Conservation (phyloP, 345 rosid species). For the Reutealis trisperma region DNA sequence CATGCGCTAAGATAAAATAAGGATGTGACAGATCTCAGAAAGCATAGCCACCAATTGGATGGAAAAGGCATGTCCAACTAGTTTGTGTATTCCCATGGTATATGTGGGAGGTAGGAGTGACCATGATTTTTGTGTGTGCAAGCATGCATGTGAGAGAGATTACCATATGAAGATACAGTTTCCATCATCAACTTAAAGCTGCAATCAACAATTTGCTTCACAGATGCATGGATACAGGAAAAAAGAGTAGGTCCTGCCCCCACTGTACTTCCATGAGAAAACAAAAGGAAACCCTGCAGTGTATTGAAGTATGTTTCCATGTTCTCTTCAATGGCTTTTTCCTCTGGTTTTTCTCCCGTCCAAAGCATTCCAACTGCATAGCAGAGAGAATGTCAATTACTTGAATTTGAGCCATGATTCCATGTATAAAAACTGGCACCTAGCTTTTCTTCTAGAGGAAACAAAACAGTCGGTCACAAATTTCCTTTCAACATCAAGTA, state of each 20-base stretch:
- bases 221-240: conserved; percentile 51
- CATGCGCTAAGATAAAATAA: neutral
- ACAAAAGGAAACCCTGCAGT: conserved; percentile 78
- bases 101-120: neutral
- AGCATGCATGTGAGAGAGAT: neutral
- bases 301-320: conserved; percentile 67
- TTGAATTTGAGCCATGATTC: neutral
- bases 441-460: neutral
- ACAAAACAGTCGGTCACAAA: neutral
- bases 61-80: neutral
- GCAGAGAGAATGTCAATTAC: conserved; percentile 5
- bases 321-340: conserved; percentile 67
- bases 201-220: conserved; percentile 75
- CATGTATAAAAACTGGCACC: neutral
- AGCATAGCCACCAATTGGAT: neutral
- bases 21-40: neutral
- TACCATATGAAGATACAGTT: conserved; percentile 68
- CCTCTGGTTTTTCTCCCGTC: conserved; percentile 69
- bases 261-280: conserved; percentile 74
- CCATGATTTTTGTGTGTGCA: neutral
- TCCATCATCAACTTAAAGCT: conserved; percentile 83
- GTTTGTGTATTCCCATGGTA: neutral
- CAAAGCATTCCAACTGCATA: conserved; percentile 87
- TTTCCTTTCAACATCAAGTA: too few relatives aligned
- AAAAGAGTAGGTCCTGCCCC: conserved; percentile 91